phyloP scores from a whole-genome alignment of 2,329 filamentous ascomycete species.

The Byssoonygena ceratinophila region DNA sequence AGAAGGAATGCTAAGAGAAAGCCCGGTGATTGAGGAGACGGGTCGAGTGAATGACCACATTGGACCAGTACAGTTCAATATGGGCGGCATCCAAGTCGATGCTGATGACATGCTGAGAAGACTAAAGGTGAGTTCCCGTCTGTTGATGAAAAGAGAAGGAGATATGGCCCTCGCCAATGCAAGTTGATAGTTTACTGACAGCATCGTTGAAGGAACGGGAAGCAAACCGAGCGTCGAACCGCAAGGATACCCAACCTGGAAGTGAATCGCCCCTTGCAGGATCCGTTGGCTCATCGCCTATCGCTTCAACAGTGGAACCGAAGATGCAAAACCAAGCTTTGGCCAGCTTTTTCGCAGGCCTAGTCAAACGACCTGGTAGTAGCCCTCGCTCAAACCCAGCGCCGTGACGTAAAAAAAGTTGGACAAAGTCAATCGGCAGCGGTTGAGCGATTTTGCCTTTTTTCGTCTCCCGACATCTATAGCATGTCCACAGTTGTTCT shows the following conservation, averaged over 20 bases:
- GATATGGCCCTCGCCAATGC: too few relatives aligned
- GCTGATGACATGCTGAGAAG: slow-evolving; percentile 85
- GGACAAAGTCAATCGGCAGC: not conserved
- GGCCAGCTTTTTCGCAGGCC: slow-evolving; percentile 49
- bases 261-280: slow-evolving; percentile 21
- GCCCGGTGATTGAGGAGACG: slow-evolving; percentile 31
- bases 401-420: not conserved
- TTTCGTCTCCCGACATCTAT: too few relatives aligned
- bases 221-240: slow-evolving; percentile 30
- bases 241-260: slow-evolving; percentile 25
- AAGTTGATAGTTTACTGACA: not conserved
- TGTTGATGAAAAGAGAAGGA: not conserved
- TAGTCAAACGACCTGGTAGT: slow-evolving; percentile 43
- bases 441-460: not conserved
- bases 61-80: slow-evolving; percentile 92
- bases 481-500: too few relatives aligned
- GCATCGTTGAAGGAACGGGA: slow-evolving; percentile 32
- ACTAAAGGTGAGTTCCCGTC: slow-evolving; percentile 53
- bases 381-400: slow-evolving; percentile 29
- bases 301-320: slow-evolving; percentile 27
- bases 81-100: slow-evolving; percentile 93
- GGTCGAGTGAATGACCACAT: slow-evolving; percentile 63
- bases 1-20: slow-evolving; percentile 23
- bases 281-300: slow-evolving; percentile 19
- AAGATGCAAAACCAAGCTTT: slow-evolving; percentile 51